These are phyloP conservation scores for Neurospora africana DNA, from an alignment of 495 filamentous ascomycete genomes.

Conservation along the genomic window DNA sequence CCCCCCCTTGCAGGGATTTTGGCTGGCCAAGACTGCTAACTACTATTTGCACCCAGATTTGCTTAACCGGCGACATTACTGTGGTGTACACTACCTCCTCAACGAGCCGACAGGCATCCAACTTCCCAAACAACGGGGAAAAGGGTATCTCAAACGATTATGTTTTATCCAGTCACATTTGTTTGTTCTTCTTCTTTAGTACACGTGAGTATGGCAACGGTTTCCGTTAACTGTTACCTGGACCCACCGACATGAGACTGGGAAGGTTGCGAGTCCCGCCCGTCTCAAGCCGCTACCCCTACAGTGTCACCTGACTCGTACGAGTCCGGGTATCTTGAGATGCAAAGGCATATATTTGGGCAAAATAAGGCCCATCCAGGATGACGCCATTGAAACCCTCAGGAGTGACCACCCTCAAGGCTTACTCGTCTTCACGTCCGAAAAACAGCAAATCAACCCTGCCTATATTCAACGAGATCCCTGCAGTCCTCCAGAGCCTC, in stretches of 20 bases:
- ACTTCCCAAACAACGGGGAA: neutral
- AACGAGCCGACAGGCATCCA: neutral
- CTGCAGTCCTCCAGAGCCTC: neutral
- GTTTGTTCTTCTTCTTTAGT: neutral
- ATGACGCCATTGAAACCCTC: neutral
- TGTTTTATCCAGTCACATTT: neutral
- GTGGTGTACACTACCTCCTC: neutral
- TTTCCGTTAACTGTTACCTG: neutral
- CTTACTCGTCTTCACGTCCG: neutral
- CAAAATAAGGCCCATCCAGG: neutral
- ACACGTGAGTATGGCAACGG: neutral
- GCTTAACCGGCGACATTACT: neutral
- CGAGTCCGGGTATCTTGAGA: neutral
- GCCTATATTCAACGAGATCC: neutral
- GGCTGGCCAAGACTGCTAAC: too few species aligned
- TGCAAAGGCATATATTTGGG: neutral
- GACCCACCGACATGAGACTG: neutral
- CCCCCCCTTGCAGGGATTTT: too few species aligned
- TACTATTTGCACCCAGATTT: neutral
- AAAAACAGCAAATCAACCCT: neutral
- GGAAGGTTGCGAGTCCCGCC: neutral
- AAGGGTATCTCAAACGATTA: neutral
- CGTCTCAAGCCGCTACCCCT: neutral
- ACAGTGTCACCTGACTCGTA: neutral
- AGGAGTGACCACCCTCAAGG: neutral